These are phyloP conservation scores for Sclerotinia borealis DNA, from an alignment of 2,329 filamentous ascomycete species.

Conservation along the genomic window DNA sequence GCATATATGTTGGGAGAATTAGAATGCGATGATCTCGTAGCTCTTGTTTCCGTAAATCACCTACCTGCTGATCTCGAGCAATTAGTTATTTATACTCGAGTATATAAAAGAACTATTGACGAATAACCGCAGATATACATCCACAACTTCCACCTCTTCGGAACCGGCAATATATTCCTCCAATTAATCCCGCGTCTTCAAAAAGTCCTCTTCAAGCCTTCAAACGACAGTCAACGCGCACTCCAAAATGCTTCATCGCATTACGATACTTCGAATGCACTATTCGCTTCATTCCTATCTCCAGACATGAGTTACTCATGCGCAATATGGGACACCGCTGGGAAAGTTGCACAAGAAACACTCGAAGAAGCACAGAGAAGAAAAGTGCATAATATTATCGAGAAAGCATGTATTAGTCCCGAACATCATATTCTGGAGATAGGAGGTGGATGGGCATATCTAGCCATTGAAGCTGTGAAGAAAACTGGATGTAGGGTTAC, in stretches of 20 bases:
- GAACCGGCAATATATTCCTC: background rate
- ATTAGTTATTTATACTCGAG: too few species aligned
- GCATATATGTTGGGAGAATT: slow-evolving; percentile 66
- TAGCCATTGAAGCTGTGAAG: slow-evolving; percentile 61
- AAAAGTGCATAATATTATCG: slow-evolving; percentile 58
- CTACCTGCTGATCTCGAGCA: background rate
- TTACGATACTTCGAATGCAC: slow-evolving; percentile 67
- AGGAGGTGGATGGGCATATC: slow-evolving; percentile 65
- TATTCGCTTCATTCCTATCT: slow-evolving; percentile 65
- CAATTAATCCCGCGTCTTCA: slow-evolving; percentile 5
- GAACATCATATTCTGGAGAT: slow-evolving; percentile 65
- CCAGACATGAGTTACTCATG: slow-evolving; percentile 68
- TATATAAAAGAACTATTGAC: background rate
- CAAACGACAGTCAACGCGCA: slow-evolving; percentile 48
- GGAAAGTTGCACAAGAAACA: slow-evolving; percentile 42
- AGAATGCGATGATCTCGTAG: slow-evolving; percentile 54
- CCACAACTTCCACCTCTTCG: background rate
- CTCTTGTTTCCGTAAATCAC: slow-evolving; percentile 6
- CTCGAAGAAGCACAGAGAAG: slow-evolving; percentile 58
- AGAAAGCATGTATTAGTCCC: slow-evolving; percentile 52
- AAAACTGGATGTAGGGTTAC: slow-evolving; percentile 62
- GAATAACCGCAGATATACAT: background rate
- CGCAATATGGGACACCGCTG: slow-evolving; percentile 47
- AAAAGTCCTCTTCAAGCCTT: slow-evolving; percentile 30
- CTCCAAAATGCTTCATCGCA: slow-evolving; percentile 62